phyloP scores from a whole-genome alignment of 768 basidiomycete species.

The Boletus patriciae region DNA sequence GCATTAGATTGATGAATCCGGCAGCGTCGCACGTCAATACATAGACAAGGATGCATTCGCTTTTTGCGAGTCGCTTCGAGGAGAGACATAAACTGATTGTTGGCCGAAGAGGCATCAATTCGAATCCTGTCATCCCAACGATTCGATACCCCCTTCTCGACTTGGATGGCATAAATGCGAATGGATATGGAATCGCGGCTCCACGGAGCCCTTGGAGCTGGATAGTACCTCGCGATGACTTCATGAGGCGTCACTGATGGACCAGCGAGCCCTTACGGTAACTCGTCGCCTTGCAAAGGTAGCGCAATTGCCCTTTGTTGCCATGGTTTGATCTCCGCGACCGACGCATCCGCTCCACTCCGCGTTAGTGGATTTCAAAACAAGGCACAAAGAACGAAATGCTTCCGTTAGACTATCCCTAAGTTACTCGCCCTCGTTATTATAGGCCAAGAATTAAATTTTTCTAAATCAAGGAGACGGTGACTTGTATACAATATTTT shows the following conservation, averaged over 20 bases:
- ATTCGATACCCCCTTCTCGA: not conserved
- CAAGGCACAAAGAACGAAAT: conserved; percentile 21
- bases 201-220: conserved; percentile 32
- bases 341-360: not conserved
- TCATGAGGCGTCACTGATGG: conserved; percentile 6
- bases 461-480: not conserved
- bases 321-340: conserved; percentile 34
- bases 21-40: not conserved
- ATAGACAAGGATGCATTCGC: not conserved
- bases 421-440: too few species aligned
- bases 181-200: conserved; percentile 2
- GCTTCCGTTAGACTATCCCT: conserved; percentile 33
- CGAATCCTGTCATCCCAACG: not conserved
- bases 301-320: conserved; percentile 6
- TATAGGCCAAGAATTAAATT: too few species aligned
- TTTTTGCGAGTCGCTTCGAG: not conserved
- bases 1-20: not conserved
- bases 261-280: not conserved
- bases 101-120: conserved; percentile 3
- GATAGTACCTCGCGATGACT: not conserved
- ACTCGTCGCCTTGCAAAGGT: not conserved
- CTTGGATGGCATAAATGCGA: conserved; percentile 1
- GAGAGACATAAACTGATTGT: not conserved
- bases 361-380: conserved; percentile 6
- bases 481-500: conserved; percentile 18